A percentile compares a stretch with the other conserved stretches of the same genome.
phyloP scores from a whole-genome alignment of 306 rosid genomes.

The Trichosanthes cucumerina region DNA sequence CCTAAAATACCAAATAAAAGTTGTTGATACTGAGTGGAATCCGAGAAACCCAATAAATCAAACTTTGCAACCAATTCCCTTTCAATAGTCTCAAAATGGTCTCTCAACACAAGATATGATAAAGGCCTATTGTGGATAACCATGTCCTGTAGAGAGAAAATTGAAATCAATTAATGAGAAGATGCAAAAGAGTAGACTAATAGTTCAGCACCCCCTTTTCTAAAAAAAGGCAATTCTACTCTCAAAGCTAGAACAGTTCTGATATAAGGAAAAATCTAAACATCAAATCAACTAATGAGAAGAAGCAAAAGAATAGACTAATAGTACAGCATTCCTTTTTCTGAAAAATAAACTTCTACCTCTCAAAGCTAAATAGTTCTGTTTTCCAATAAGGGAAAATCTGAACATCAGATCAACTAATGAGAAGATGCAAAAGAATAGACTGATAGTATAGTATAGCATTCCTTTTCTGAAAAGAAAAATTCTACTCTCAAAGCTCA shows the following conservation, averaged over 20 bases:
- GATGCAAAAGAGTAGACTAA: background rate
- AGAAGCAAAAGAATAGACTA: background rate
- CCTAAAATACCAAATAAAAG: conserved; percentile 12
- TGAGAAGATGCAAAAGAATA: background rate
- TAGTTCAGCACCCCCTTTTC: background rate
- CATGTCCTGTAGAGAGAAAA: conserved; percentile 10
- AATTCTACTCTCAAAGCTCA: background rate
- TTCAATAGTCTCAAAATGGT: conserved; percentile 8
- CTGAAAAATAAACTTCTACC: background rate
- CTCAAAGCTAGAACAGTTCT: background rate
- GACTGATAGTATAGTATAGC: background rate
- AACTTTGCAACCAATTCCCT: conserved; percentile 7
- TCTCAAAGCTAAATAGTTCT: too few relatives aligned
- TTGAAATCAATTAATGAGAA: background rate
- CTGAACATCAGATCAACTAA: background rate
- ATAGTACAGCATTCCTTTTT: background rate
- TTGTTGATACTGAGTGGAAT: conserved; percentile 3
- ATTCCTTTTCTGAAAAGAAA: background rate
- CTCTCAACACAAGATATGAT: conserved; percentile 7
- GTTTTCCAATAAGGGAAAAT: too few relatives aligned
- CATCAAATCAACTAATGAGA: background rate
- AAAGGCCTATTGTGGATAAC: conserved; percentile 13
- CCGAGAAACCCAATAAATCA: background rate
- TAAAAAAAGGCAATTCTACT: background rate
- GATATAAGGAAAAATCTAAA: background rate